Evolutionary conservation across 495 filamentous ascomycete genomes (phyloP), one percentile per base, ranked within the genome.

Genomic region (Penicillium fimorum): DNA sequence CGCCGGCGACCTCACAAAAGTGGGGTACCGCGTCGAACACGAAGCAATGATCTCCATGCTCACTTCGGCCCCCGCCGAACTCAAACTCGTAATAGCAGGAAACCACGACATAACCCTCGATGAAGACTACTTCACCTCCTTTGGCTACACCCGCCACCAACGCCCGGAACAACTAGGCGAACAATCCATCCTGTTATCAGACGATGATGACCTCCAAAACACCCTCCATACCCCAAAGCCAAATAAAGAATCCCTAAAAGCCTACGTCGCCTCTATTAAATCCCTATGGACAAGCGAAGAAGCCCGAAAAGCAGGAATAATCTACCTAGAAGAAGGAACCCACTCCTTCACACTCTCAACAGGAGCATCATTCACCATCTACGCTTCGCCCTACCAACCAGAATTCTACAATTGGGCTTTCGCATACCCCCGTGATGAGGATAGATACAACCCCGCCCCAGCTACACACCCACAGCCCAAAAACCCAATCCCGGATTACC

Each of bases 41-140:
- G 65, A 74, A 13, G 53, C 60, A 7, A 72, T 77, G 9, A 61
- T 92, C 20, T 50, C 71, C 3, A 78, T 88, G 63, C 73, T 94
- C 13, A 64, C 66, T 15, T 59, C 50, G 0, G 79, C 85, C 50
- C 61, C 82, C 6, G 88, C 90, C 0, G 80, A 85, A 18, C 69
- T 92, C 6, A 95, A 92, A 57, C 71, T 95, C 35, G 83, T 92
- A 33, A 91, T 95, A 49, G 83, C 90, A 1, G 90, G 90, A 0
- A 92, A 93, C 67, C 90, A 92, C 70, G 89, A 93, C 64, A 80
- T 88, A 53, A 82, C 82, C 0, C 80, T 92, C 4, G 88, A 94
- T 64, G 67, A 69, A 27, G 69, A 79, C 3, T 79, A 78, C 60
- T 84, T 81, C 58, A 50, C 60, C 5, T 43, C 29, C 3, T 55